A percentile compares a stretch with the other conserved stretches of the same genome.
Evolutionary conservation across 768 basidiomycete genomes (phyloP).

Genomic region (Thelephora ganbajun): DNA sequence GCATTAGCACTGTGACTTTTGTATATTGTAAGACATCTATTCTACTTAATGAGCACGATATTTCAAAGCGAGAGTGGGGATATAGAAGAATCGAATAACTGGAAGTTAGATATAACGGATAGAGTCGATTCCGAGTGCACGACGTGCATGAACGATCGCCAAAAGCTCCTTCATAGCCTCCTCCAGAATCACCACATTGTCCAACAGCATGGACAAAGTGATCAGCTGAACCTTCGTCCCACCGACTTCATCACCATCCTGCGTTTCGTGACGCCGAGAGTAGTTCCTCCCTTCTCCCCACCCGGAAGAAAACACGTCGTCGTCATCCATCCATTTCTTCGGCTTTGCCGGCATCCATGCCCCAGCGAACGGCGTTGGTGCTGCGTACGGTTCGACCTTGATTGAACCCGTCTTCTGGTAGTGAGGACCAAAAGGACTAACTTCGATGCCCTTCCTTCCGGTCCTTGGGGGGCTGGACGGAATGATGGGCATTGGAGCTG

Average conservation of each 20-base stretch:
- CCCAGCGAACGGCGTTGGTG: slow-evolving; percentile 40
- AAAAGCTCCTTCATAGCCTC: slow-evolving; percentile 90
- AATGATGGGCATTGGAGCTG: slow-evolving; percentile 10
- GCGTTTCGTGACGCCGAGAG: slow-evolving; percentile 8
- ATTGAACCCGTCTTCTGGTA: slow-evolving; percentile 69
- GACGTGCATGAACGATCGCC: slow-evolving; percentile 71
- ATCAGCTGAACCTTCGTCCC: slow-evolving; percentile 27
- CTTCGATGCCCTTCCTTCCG: slow-evolving; percentile 29
- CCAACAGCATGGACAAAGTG: slow-evolving; percentile 73
- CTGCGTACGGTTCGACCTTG: slow-evolving; percentile 55
- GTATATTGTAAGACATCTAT: not conserved
- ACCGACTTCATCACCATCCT: slow-evolving; percentile 14
- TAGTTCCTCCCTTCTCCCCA: slow-evolving; percentile 25
- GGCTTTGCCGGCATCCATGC: slow-evolving; percentile 50
- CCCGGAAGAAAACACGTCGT: slow-evolving; percentile 51
- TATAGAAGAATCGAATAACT: not conserved
- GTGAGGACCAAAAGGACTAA: slow-evolving; percentile 76
- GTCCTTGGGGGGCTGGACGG: slow-evolving; percentile 22
- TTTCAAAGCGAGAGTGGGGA: not conserved
- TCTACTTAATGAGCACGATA: not conserved
- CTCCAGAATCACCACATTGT: slow-evolving; percentile 90
- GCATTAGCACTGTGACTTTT: not conserved
- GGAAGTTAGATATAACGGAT: slow-evolving; percentile 50
- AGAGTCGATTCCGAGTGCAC: slow-evolving; percentile 74
- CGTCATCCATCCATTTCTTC: slow-evolving; percentile 45